Base-by-base conservation (phyloP, 2,329 filamentous ascomycete genomes). In the Biscogniauxia mediterranea region DNA sequence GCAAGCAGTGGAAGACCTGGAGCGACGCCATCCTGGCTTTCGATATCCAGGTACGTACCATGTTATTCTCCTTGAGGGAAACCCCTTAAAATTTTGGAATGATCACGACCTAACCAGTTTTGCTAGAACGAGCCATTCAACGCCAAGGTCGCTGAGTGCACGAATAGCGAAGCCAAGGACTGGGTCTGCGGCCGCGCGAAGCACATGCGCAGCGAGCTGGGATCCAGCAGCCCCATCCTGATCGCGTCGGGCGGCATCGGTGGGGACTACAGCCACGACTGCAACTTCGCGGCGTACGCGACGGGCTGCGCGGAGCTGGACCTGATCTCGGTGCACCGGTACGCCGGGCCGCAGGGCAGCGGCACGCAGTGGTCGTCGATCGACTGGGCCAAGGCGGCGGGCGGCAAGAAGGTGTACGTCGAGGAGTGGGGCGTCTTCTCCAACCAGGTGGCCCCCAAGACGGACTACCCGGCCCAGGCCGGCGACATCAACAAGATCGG, bases 391-490 rank as follows among this genome's bases (percentile, higher is more conserved):
- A 23, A 26, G 8, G 51, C 68, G 64, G 62, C 69, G 17, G 61
- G 65, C 28, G 66, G 67, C 38, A 75, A 75, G 64, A 65, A 71
- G 23, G 68, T 75, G 21, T 73, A 69, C 59, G 59, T 74, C 13
- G 71, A 74, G 60, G 72, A 73, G 54, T 74, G 73, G 70, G 69
- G 70, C 23, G 78, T 83, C 76, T 81, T 83, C 62, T 80, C 80
- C 0, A 78, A 77, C 1, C 75, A 79, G 42, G 77, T 76, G 55
- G 76, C 81, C 62, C 58, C 60, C 3, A 52, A 52, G 55, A 60
- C 61, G 7, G 69, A 70, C 57, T 70, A 72, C 54, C 63, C 65
- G 7, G 63, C 68, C 38, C 69, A 75, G 59, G 65, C 68, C 28
- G 63, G 57, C 32, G 68, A 71, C 32, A 70, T 75, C 65, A 71